Evolutionary conservation across 768 basidiomycete species (phyloP), one percentile per base, ranked within the genome.

Genomic region (Tricholoma saponaceum): DNA sequence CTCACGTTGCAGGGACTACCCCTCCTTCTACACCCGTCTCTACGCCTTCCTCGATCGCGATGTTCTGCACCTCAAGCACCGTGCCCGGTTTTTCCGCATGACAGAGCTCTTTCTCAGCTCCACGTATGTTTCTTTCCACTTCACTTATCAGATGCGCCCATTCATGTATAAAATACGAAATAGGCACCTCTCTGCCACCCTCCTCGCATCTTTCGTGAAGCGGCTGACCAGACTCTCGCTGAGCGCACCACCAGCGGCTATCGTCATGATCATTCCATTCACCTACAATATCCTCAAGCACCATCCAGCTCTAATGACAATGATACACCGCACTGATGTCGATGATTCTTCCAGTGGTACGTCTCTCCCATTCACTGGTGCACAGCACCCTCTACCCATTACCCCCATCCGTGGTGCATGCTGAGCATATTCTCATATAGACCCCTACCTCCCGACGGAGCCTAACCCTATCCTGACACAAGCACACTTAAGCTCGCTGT

Each of bases 181-280:
- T 43, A 75, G 94, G 4, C 93, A 95, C 72, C 78, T 99, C 13
- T 94, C 97, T 2, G 84, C 92, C 0, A 83, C 89, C 1, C 80
- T 98, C n/a, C 80, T 98, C 22, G 96, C 96, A 6, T 94, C 96
- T 0, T 98, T 98, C 71, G 78, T 97, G 66, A 98, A 98, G 70
- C 86, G 92, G 5, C 80, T 99, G 28, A 83, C 94, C 2, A 84
- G 91, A 12, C 79, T 98, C 2, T 88, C 93, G 7, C 79, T 98
- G 10, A 76, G 77, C 28, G 93, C 95, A 0, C 91, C 95, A 0
- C 95, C 97, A 7, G 86, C 95, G 13, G 95, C 90, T 0, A 86
- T 97, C 28, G 80, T 99, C 57, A 89, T 95, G 79, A 76, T 92
- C 64, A 84, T 99, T 43, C 95, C 97, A 2, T 92, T 98, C 73